These are phyloP conservation scores for Loxodes magnus DNA, from an alignment of 73 alveolate genomes.

Conservation along the genomic window DNA sequence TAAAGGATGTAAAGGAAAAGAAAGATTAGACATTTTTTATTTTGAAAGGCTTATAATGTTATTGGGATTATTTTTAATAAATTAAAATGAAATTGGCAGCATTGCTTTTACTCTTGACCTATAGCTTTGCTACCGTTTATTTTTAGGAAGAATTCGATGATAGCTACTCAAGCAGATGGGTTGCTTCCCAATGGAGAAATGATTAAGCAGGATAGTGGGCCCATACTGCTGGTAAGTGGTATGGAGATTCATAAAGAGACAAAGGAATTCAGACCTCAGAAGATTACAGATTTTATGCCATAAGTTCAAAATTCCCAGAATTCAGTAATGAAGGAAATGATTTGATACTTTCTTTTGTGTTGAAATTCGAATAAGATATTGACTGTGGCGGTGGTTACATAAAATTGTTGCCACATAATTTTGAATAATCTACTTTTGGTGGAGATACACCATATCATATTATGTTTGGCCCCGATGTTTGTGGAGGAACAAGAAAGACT, in stretches of 20 bases:
- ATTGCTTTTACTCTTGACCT: background rate
- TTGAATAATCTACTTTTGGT: conserved; percentile 11
- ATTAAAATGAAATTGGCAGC: conserved; percentile 11
- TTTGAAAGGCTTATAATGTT: too few relatives aligned
- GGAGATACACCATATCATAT: conserved; percentile 27
- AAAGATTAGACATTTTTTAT: too few relatives aligned
- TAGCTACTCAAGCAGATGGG: conserved; percentile 20
- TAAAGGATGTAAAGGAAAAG: too few relatives aligned
- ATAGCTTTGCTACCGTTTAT: background rate
- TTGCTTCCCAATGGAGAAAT: conserved; percentile 15
- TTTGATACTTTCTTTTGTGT: conserved; percentile 16
- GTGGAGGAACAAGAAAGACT: conserved; percentile 14
- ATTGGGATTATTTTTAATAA: too few relatives aligned
- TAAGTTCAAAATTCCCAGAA: conserved; percentile 5
- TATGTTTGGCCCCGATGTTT: conserved; percentile 34
- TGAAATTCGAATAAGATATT: conserved; percentile 2
- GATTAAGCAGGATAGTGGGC: conserved; percentile 12
- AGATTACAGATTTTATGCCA: conserved; percentile 18
- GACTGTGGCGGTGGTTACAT: conserved; percentile 33
- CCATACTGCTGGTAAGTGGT: conserved; percentile 18
- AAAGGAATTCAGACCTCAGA: conserved; percentile 20
- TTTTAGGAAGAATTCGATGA: conserved; percentile 9
- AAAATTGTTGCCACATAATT: conserved; percentile 23
- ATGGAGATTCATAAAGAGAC: conserved; percentile 15
- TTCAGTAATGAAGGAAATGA: conserved; percentile 11